A percentile compares a stretch with the other conserved stretches of the same genome.
These are phyloP conservation scores for Aspergillus fijiensis DNA, from an alignment of 2,329 filamentous ascomycete genomes.

Conservation along the genomic window DNA sequence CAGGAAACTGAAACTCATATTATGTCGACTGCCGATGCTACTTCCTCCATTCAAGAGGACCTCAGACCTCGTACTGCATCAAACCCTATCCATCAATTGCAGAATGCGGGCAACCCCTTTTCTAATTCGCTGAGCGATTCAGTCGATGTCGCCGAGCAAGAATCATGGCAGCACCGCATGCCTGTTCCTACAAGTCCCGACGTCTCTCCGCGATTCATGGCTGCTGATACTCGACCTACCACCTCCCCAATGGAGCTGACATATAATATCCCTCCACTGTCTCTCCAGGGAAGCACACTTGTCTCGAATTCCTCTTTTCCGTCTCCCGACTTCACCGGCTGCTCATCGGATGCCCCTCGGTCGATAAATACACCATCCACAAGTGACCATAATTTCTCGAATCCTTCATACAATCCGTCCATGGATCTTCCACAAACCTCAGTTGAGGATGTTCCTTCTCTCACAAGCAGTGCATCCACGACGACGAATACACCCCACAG, in stretches of 20 bases:
- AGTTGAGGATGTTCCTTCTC: constrained; percentile 50
- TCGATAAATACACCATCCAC: constrained; percentile 43
- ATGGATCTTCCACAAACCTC: constrained; percentile 44
- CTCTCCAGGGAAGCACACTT: constrained; percentile 39
- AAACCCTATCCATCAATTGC: constrained; percentile 14
- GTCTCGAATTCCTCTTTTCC: constrained; percentile 45
- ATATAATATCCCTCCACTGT: constrained; percentile 40
- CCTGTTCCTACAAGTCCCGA: constrained; percentile 34
- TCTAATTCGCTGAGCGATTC: constrained; percentile 24
- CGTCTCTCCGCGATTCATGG: constrained; percentile 37
- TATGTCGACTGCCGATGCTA: neutral
- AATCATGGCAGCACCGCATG: constrained; percentile 27
- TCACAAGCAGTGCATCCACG: constrained; percentile 51
- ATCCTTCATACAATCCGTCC: constrained; percentile 37
- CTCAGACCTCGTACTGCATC: constrained; percentile 3
- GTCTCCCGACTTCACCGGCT: constrained; percentile 44
- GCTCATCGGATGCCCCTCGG: constrained; percentile 43
- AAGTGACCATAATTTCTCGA: constrained; percentile 42
- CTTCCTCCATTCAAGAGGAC: constrained; percentile 6
- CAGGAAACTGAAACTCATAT: constrained; percentile 18
- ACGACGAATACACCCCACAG: constrained; percentile 45
- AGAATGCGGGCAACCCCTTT: constrained; percentile 24
- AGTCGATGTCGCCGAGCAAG: constrained; percentile 32
- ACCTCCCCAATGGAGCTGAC: constrained; percentile 44
- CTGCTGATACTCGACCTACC: constrained; percentile 41